phyloP scores from a whole-genome alignment of 2,329 filamentous ascomycete species.

The Sporothrix sp. region DNA sequence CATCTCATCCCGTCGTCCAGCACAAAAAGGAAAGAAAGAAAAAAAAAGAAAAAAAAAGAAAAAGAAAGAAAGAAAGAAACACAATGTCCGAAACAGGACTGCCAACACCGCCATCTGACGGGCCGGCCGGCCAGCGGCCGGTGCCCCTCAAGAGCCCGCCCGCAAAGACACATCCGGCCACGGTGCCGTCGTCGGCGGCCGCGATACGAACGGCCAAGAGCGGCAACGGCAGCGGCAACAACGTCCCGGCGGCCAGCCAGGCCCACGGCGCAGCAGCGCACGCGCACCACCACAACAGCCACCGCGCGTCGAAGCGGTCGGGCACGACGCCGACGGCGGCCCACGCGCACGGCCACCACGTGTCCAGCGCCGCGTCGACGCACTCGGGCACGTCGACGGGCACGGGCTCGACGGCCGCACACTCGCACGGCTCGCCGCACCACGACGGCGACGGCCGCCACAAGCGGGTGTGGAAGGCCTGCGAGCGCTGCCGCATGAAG shows the following conservation, averaged over 20 bases:
- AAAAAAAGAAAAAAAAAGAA: too few species aligned
- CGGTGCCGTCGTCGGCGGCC: not conserved
- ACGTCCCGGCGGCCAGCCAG: slow-evolving; percentile 1
- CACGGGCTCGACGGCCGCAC: slow-evolving; percentile 16
- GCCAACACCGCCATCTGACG: slow-evolving; percentile 45
- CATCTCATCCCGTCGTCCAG: too few species aligned
- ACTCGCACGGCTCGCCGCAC: slow-evolving; percentile 26
- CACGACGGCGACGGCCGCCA: slow-evolving; percentile 43
- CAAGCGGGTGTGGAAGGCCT: slow-evolving; percentile 58
- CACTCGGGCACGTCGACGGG: not conserved
- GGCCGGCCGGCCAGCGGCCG: slow-evolving; percentile 19
- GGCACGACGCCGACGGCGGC: slow-evolving; percentile 18
- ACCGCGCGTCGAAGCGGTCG: slow-evolving; percentile 43
- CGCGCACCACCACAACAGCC: slow-evolving; percentile 21
- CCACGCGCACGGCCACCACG: slow-evolving; percentile 27
- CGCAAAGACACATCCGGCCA: slow-evolving; percentile 28
- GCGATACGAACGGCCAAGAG: slow-evolving; percentile 16
- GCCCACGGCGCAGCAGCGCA: not conserved
- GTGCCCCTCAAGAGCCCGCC: slow-evolving; percentile 30
- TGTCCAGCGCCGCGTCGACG: not conserved
- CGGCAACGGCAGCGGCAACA: slow-evolving; percentile 17
- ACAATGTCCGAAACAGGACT: slow-evolving; percentile 38
- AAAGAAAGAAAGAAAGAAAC: not conserved
- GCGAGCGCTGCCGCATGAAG: slow-evolving; percentile 58
- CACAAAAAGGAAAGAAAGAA: too few species aligned